Evolutionary conservation across 352 stramenopile genomes (phyloP).

Genomic region (Pythium vanterpoolii): DNA sequence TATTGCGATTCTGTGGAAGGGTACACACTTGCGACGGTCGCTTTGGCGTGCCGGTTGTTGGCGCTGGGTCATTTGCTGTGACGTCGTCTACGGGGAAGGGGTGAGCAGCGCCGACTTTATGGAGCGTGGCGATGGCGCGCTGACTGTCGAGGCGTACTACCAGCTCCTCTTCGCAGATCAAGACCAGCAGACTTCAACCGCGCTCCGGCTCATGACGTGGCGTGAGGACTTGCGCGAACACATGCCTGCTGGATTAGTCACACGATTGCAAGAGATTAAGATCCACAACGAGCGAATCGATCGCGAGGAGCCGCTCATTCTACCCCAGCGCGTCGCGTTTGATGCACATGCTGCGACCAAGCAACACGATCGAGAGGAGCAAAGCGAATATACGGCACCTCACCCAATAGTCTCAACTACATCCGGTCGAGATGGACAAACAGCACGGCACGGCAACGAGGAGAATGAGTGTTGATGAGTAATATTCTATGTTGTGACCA

Average conservation of each 20-base stretch:
- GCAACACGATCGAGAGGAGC: background rate
- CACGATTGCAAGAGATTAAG: background rate
- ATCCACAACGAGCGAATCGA: background rate
- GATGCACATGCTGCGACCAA: background rate
- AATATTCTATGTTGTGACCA: no score
- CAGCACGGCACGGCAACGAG: background rate
- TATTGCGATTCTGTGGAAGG: slow-evolving; percentile 49
- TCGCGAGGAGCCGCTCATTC: background rate
- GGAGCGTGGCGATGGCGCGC: slow-evolving; percentile 21
- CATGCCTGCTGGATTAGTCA: background rate
- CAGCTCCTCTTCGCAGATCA: slow-evolving; percentile 15
- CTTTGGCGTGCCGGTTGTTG: slow-evolving; percentile 26
- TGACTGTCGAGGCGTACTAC: slow-evolving; percentile 52
- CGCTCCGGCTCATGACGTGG: slow-evolving; percentile 1
- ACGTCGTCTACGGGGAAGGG: slow-evolving; percentile 27
- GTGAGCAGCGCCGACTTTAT: slow-evolving; percentile 40
- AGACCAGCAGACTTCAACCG: background rate
- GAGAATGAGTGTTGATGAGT: background rate
- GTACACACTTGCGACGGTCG: slow-evolving; percentile 27
- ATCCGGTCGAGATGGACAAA: background rate
- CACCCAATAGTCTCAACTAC: background rate
- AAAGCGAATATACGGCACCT: background rate
- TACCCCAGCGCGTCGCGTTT: background rate
- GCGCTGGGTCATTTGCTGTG: slow-evolving; percentile 35
- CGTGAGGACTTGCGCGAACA: slow-evolving; percentile 2